These are phyloP conservation scores for Gilbertella persicaria DNA, from an alignment of 371 early-diverging fungal genomes.

Conservation along the genomic window DNA sequence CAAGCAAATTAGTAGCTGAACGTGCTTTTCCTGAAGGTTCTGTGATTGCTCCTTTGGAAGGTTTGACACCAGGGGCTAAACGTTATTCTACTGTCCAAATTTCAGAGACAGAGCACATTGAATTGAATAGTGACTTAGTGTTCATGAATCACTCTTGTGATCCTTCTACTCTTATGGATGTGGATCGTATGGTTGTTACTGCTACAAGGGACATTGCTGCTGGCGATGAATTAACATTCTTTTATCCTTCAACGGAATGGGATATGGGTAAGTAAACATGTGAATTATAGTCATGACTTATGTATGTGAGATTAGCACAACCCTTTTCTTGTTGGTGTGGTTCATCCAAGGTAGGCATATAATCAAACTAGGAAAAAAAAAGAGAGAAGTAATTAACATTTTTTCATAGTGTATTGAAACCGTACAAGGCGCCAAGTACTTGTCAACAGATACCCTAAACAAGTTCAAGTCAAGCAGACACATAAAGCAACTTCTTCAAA, in stretches of 20 bases:
- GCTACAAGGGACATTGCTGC: conserved; percentile 60
- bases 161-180: conserved; percentile 66
- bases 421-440: conserved; percentile 62
- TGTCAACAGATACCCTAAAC: conserved; percentile 46
- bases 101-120: conserved; percentile 63
- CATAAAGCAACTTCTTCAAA: conserved; percentile 51
- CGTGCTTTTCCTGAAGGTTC: conserved; percentile 55
- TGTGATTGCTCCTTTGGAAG: conserved; percentile 55
- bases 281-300: background rate
- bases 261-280: conserved; percentile 64
- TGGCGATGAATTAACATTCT: conserved; percentile 78
- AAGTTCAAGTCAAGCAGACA: conserved; percentile 56
- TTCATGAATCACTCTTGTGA: conserved; percentile 59
- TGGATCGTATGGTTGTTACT: conserved; percentile 47
- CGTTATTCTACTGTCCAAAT: conserved; percentile 69
- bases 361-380: background rate
- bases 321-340: conserved; percentile 88
- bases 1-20: conserved; percentile 58
- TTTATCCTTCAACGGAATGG: conserved; percentile 86
- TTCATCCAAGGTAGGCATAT: conserved; percentile 37
- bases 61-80: conserved; percentile 57
- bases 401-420: conserved; percentile 58
- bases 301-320: conserved; percentile 44
- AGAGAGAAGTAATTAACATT: background rate
- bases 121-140: conserved; percentile 67